Base-by-base conservation (phyloP, 768 basidiomycete species). In the Harrya chromipes region DNA sequence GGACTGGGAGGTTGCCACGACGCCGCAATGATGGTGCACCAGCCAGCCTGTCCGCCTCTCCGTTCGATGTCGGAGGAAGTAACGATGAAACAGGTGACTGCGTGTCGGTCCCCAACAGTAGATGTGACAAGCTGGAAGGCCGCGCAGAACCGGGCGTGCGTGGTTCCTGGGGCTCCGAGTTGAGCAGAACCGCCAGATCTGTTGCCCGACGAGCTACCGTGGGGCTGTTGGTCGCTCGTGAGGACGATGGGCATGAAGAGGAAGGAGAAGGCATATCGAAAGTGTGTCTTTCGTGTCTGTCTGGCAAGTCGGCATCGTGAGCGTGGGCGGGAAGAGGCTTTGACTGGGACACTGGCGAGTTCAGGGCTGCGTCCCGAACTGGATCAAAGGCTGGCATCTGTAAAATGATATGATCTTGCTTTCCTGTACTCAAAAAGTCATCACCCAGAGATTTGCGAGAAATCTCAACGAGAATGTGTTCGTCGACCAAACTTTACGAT, bases 331-430 rank as follows among this genome's bases (percentile, higher is more conserved):
- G 59, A 46, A 74, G 71, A 54, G 72, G 49, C 59, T 70, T 70
- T 42, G 76, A 63, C 56, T 75, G 74, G 35, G 77, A 74, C 59
- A 82, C 67, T 26, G 87, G 87, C 37, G 85, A 87, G 70, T 87
- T 87, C 60, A 87, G 79, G 61, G 89, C 85, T 54, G 89, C 89
- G 77, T 90, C 89, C 67, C 89, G 80, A 54, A 91, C 87, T 61
- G 89, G 87, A 77, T 90, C 89, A 76, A 90, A 89, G 58, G 87
- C 66, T 44, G 66, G 66, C 66, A 68, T 68, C 38, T 29, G 11
- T 33, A 10, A 26, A 43, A 23, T 24, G 11, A 40, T 43, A 27
- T 38, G 24, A 27, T 27, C 10, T 10, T 27, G 26, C 21, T 47
- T 45, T 39, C 12, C 17, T 46, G 40, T 34, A 20, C 29, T 58